phyloP scores from a whole-genome alignment of 768 basidiomycete species.

The Tulasnella sp. region DNA sequence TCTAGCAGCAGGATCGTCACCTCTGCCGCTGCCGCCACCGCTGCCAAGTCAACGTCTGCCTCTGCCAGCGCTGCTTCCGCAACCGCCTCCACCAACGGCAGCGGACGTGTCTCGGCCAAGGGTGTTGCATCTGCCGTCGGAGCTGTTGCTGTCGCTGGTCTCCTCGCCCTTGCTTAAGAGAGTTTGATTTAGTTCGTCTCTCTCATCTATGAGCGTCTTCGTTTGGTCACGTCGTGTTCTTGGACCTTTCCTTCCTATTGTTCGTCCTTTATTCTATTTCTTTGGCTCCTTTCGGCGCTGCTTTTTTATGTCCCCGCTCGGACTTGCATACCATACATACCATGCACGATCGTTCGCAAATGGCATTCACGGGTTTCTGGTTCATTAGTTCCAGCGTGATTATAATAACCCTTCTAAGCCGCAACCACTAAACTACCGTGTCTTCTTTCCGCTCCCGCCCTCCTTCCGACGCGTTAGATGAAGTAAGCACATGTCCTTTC shows the following conservation, averaged over 20 bases:
- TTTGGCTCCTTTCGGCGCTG: neutral
- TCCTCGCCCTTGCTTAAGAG: conserved; percentile 14
- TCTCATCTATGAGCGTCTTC: neutral
- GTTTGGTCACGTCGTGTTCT: neutral
- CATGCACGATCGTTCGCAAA: conserved; percentile 7
- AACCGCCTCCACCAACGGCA: conserved; percentile 14
- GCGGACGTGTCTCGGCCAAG: neutral
- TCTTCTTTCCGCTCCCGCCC: neutral
- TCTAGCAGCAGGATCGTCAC: neutral
- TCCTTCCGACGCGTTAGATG: conserved; percentile 36
- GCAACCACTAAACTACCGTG: neutral
- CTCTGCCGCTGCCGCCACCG: neutral
- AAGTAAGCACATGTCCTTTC: conserved; percentile 65
- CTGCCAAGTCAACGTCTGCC: neutral
- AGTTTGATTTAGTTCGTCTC: neutral
- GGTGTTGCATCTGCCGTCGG: neutral
- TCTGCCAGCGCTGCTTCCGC: neutral
- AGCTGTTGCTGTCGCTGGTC: conserved; percentile 10
- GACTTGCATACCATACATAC: conserved; percentile 5
- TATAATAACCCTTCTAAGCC: neutral
- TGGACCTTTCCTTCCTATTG: neutral
- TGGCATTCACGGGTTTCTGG: neutral
- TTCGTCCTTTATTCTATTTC: neutral
- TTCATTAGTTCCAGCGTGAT: neutral
- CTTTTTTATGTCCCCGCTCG: neutral